Evolutionary conservation across 768 basidiomycete genomes (phyloP).

Genomic region (Boletales sp.): DNA sequence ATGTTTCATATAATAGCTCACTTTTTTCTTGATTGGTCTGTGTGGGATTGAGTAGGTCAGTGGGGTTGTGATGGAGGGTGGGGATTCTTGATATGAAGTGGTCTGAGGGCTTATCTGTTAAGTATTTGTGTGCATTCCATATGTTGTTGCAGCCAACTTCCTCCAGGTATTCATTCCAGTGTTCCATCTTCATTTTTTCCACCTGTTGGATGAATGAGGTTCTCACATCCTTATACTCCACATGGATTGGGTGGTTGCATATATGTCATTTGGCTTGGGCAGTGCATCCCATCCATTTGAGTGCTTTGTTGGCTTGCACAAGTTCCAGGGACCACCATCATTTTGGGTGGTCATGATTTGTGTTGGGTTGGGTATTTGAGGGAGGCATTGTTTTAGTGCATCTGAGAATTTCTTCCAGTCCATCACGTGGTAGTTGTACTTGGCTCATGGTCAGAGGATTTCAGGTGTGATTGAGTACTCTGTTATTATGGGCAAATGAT

Average conservation of each 20-base stretch:
- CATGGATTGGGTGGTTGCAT: background rate
- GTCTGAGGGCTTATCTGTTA: background rate
- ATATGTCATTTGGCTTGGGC: background rate
- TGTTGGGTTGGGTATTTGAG: no score
- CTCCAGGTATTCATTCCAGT: constrained; percentile 6
- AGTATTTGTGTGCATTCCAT: background rate
- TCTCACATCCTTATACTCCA: no score
- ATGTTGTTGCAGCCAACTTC: background rate
- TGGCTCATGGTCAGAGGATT: no score
- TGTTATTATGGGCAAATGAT: background rate
- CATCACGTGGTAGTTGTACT: no score
- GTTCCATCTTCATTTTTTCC: background rate
- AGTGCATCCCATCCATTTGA: no score
- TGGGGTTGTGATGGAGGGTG: background rate
- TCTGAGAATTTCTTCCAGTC: no score
- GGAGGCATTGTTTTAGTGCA: no score
- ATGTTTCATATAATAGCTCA: constrained; percentile 10
- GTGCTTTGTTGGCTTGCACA: background rate
- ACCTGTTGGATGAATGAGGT: background rate
- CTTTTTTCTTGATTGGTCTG: constrained; percentile 21
- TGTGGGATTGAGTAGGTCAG: no score
- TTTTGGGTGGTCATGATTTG: no score
- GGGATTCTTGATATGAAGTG: background rate
- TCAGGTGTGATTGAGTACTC: background rate
- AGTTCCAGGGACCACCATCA: no score